phyloP scores from a whole-genome alignment of 192 early-diverging fungal genomes.

The Coemansia sp. region DNA sequence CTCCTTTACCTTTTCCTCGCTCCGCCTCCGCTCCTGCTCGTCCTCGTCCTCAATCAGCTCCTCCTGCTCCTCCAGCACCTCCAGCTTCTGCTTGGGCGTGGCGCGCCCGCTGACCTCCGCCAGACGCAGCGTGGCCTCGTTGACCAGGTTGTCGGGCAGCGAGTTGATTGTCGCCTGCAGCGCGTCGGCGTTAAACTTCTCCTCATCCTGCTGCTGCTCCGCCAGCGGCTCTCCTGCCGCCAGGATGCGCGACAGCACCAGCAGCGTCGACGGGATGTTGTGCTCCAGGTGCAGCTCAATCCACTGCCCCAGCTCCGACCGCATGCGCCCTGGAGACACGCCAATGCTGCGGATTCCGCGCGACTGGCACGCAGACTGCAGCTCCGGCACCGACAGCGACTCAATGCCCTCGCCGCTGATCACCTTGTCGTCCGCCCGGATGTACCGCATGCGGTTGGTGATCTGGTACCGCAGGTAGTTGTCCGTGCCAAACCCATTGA shows the following conservation, averaged over 20 bases:
- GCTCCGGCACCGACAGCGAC: slow-evolving; percentile 79
- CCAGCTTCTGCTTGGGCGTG: slow-evolving; percentile 90
- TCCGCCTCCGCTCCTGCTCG: slow-evolving; percentile 65
- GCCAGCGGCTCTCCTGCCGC: slow-evolving; percentile 69
- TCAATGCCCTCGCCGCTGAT: slow-evolving; percentile 85
- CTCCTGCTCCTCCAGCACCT: slow-evolving; percentile 92
- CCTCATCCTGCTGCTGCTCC: slow-evolving; percentile 56
- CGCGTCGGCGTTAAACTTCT: slow-evolving; percentile 70
- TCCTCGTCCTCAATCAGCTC: slow-evolving; percentile 94
- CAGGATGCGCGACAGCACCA: slow-evolving; percentile 89
- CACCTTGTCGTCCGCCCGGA: slow-evolving; percentile 86
- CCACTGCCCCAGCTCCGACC: slow-evolving; percentile 88
- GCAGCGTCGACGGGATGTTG: slow-evolving; percentile 83
- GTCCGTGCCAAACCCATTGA: slow-evolving; percentile 98
- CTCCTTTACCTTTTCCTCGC: slow-evolving; percentile 55
- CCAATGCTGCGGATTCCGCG: slow-evolving; percentile 89
- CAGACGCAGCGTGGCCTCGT: slow-evolving; percentile 84
- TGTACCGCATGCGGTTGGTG: slow-evolving; percentile 76
- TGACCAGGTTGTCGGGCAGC: slow-evolving; percentile 85
- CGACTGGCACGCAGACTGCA: slow-evolving; percentile 79
- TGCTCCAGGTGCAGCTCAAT: slow-evolving; percentile 89
- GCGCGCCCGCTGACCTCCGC: slow-evolving; percentile 82
- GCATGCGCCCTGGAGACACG: slow-evolving; percentile 82
- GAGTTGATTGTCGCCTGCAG: slow-evolving; percentile 88
- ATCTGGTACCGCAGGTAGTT: slow-evolving; percentile 91